A percentile compares a stretch with the other conserved stretches of the same genome.
Evolutionary conservation across 139 green algal species (phyloP).

Genomic region (Zygnema cylindricum): DNA sequence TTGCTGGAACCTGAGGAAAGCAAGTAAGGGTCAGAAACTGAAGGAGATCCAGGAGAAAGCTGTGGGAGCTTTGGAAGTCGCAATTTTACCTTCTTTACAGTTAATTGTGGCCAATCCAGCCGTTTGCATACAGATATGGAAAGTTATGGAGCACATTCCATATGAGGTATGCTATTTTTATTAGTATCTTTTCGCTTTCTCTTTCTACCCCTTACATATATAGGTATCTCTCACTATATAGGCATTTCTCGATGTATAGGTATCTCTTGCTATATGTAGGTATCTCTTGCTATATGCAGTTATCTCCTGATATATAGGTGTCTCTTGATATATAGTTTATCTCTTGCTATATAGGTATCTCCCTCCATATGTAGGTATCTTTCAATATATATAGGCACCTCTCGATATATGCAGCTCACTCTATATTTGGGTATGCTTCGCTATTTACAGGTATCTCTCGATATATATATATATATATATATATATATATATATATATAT

Average conservation of each 20-base stretch:
- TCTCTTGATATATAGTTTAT: too few species aligned
- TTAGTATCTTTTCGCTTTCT: not conserved
- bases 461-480: too few species aligned
- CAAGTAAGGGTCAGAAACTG: not conserved
- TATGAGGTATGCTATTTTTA: slow-evolving; percentile 57
- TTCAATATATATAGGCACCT: too few species aligned
- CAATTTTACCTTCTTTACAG: slow-evolving; percentile 72
- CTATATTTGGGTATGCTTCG: too few species aligned
- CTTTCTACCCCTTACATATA: too few species aligned
- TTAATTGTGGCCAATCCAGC: slow-evolving; percentile 70
- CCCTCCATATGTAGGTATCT: too few species aligned
- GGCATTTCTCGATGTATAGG: not conserved
- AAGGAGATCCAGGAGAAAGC: slow-evolving; percentile 41
- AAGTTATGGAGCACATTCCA: slow-evolving; percentile 72
- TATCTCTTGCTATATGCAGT: too few species aligned
- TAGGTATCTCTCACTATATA: not conserved
- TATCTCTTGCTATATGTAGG: slow-evolving; percentile 6
- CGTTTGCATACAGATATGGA: slow-evolving; percentile 75
- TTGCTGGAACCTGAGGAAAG: slow-evolving; percentile 14
- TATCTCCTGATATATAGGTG: too few species aligned
- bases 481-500: too few species aligned
- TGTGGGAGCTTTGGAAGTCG: slow-evolving; percentile 64
- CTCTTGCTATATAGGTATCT: too few species aligned
- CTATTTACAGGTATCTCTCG: too few species aligned
- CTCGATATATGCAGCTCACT: too few species aligned